Evolutionary conservation across 345 rosid species (phyloP), one percentile per base, ranked within the genome.

Genomic region (Microthlaspi erraticum): DNA sequence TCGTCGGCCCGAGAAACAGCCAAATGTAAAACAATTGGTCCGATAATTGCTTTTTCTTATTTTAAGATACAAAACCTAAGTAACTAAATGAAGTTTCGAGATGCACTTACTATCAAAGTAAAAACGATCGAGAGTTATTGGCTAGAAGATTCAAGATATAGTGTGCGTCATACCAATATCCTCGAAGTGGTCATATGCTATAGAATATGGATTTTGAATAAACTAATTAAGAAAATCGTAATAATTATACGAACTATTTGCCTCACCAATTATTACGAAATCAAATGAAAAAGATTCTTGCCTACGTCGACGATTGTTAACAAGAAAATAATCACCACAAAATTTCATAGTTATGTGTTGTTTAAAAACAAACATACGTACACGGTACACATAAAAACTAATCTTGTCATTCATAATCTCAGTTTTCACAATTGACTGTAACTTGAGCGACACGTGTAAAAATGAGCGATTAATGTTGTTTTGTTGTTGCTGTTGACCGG

Each of bases 151-250:
- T 64, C 18, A 56, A 64, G 65, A 64, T 73, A 62, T 64, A 48
- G 10, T 56, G 36, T 64, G 42, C 50, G 71, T 56, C 71, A 64
- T 73, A 19, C 59, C 66, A 56, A 73, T 73, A 66, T 60, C 66
- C 12, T 58, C 31, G 54, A 65, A 73, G 51, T 73, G 45, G 32
- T 50, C 72, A 73, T 54, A 58, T 50, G 72, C 48, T 39, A 65
- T 19, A 46, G 19, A 66, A 73, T 49, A 49, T 16, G 51, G 31
- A 0, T 5, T 57, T n/a, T 34, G 12, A 38, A 50, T 66, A 49
- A 48, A 57, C 58, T 65, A 38, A 41, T 49, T 49, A 57, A 50
- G 45, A 29, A 56, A 73, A 41, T 49, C 38, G 36, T 39, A 13
- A 49, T 31, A 65, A 29, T 64, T 10, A 64, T 55, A 64, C 46